Base-by-base conservation (phyloP, 805 yeast genomes). In the Saturnispora galanensis region DNA sequence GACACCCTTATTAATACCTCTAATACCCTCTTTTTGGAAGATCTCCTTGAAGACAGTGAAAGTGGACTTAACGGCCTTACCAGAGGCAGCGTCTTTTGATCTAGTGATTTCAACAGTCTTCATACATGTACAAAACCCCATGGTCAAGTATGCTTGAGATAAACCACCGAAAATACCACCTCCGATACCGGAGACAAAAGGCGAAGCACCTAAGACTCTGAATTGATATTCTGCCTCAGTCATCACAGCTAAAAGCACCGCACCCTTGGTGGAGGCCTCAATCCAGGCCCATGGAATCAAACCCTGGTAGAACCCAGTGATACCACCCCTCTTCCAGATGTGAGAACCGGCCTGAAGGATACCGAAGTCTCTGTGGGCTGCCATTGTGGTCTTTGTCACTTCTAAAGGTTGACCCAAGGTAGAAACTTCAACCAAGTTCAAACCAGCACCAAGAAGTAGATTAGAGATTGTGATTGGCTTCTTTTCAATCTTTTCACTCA, bases 221-320 rank as follows among this genome's bases (percentile, higher is more conserved):
- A 81, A 77, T 40, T 74, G 75, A 64, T 85, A 86, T 66, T 93
- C 97, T 42, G 88, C 84, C 62, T 93, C 97, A 38, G 94, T 79
- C 38, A 95, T 82, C 31, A 88, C 96, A 57, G 93, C 93, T 54
- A 93, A 71, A 46, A 93, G 71, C 7, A 89, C 96, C 5, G 97
- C 97, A 63, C 98, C 98, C 65, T 93, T 93, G 32, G 98, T 93
- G n/a, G 96, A 84, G 9, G 96, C 98, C 66, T 90, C 98, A 55
- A 93, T 84, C 97, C 97, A 89, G 6, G 97, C 98, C 98, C 98
- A 93, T 39, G 98, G 98, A 52, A 90, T 89, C 60, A 93, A 73
- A 30, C 98, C 98, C 65, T 93, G 98, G 67, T 89, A 93, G 68
- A 89, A 93, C 0, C 97, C 98, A 28, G 76, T 60, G 13, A 82